Percentiles rank a stretch among this genome's conserved stretches.
Evolutionary conservation across 352 stramenopile species (phyloP).

Genomic region (Phytophthora aleatoria): DNA sequence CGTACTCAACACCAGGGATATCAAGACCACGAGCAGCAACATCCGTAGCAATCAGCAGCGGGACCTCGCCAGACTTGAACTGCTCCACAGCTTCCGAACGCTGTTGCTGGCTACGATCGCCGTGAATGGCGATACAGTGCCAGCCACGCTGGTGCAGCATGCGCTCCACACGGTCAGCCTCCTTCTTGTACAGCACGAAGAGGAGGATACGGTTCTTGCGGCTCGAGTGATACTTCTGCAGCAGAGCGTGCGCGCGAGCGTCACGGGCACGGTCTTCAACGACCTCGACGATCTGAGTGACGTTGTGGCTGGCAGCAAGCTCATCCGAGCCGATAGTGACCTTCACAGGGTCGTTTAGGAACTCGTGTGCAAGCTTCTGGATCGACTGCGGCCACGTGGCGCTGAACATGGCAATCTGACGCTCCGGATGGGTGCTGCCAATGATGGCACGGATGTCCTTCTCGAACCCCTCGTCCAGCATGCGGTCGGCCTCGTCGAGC

Average conservation of each 20-base stretch:
- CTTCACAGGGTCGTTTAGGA: constrained; percentile 93
- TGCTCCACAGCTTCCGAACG: constrained; percentile 91
- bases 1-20: constrained; percentile 96
- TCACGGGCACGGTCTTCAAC: constrained; percentile 93
- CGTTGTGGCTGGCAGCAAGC: constrained; percentile 94
- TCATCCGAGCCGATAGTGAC: constrained; percentile 95
- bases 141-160: constrained; percentile 93
- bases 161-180: constrained; percentile 95
- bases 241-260: constrained; percentile 85
- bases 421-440: constrained; percentile 70
- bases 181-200: constrained; percentile 99
- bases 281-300: constrained; percentile 95
- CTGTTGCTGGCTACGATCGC: constrained; percentile 94
- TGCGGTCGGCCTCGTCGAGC: constrained; percentile 96
- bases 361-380: constrained; percentile 95
- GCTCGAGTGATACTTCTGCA: constrained; percentile 92
- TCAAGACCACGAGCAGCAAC: constrained; percentile 97
- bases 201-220: constrained; percentile 94
- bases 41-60: constrained; percentile 97
- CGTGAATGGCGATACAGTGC: constrained; percentile 95
- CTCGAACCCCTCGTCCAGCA: constrained; percentile 95
- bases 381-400: constrained; percentile 97
- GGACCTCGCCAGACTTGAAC: constrained; percentile 95
- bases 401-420: constrained; percentile 98
- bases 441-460: constrained; percentile 94